Conservation (phyloP, 179 eudicot genomes). For the Silene noctiflora region DNA sequence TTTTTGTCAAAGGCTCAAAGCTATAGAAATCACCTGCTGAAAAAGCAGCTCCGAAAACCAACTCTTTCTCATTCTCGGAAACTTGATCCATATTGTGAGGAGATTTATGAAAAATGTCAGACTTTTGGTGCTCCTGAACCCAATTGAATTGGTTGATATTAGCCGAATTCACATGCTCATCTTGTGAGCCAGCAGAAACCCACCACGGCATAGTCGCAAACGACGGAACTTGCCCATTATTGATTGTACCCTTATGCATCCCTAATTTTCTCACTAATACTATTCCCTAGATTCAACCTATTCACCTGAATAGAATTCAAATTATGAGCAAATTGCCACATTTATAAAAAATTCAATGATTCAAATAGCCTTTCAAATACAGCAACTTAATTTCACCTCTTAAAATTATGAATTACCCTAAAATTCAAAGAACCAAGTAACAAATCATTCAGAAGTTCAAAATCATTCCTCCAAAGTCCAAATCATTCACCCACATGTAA, state of each 20-base stretch:
- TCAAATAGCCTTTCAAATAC: background rate
- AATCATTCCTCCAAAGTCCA: background rate
- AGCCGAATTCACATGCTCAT: slow-evolving; percentile 23
- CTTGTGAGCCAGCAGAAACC: slow-evolving; percentile 30
- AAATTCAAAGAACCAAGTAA: background rate
- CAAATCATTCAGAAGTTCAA: background rate
- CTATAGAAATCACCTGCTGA: slow-evolving; percentile 24
- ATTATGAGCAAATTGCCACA: background rate
- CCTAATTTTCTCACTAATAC: slow-evolving; percentile 12
- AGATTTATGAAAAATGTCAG: slow-evolving; percentile 11
- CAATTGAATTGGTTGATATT: slow-evolving; percentile 27
- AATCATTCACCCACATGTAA: background rate
- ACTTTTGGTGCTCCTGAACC: slow-evolving; percentile 23
- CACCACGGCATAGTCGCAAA: slow-evolving; percentile 30
- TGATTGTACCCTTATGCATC: slow-evolving; percentile 30
- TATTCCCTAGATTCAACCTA: slow-evolving; percentile 14
- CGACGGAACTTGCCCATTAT: slow-evolving; percentile 14
- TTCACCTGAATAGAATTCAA: slow-evolving; percentile 19
- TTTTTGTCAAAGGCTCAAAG: background rate
- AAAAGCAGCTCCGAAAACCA: slow-evolving; percentile 25
- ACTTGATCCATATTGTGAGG: slow-evolving; percentile 16
- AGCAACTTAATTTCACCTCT: background rate
- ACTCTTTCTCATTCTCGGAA: slow-evolving; percentile 26
- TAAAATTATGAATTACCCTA: background rate
- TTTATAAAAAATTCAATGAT: background rate